Percentiles rank a stretch among this genome's conserved stretches.
Evolutionary conservation across 2,329 filamentous ascomycete species (phyloP).

Genomic region (Pyrenophora seminiperda): DNA sequence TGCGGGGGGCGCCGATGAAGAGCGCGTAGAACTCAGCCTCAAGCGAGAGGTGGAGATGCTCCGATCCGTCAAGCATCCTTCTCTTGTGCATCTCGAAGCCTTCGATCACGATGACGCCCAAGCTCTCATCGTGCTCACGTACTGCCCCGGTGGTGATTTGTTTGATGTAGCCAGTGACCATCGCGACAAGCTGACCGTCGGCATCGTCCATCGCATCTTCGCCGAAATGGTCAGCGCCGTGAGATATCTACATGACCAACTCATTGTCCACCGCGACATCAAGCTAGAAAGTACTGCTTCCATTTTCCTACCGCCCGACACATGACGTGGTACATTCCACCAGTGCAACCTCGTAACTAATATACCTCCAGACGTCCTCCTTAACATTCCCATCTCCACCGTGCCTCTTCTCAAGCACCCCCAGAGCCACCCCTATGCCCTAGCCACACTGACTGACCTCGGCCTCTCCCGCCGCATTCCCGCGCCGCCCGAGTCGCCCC

Average conservation of each 20-base stretch:
- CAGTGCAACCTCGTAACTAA: conserved; percentile 38
- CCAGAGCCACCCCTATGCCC: conserved; percentile 75
- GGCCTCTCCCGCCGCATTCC: conserved; percentile 86
- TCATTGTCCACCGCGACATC: conserved; percentile 94
- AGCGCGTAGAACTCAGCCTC: conserved; percentile 88
- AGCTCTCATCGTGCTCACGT: conserved; percentile 84
- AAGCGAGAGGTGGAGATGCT: conserved; percentile 96
- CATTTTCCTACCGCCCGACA: conserved; percentile 18
- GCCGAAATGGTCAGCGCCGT: conserved; percentile 86
- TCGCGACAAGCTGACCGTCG: conserved; percentile 68
- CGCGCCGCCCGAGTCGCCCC: conserved; percentile 73
- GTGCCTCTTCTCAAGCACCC: conserved; percentile 71
- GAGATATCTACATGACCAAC: conserved; percentile 79
- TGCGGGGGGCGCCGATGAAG: conserved; percentile 88
- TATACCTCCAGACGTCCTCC: conserved; percentile 74
- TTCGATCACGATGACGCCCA: conserved; percentile 84
- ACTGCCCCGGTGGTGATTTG: conserved; percentile 91
- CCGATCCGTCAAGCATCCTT: conserved; percentile 84
- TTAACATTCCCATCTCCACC: conserved; percentile 75
- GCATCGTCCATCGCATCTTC: conserved; percentile 82
- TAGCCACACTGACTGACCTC: conserved; percentile 88
- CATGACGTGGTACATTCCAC: conserved; percentile 27
- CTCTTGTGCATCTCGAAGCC: conserved; percentile 86
- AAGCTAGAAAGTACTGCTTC: conserved; percentile 86
- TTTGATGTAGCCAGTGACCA: conserved; percentile 87